Evolutionary conservation across 2,329 filamentous ascomycete species (phyloP).

Genomic region (Exutisphaerella laricina): DNA sequence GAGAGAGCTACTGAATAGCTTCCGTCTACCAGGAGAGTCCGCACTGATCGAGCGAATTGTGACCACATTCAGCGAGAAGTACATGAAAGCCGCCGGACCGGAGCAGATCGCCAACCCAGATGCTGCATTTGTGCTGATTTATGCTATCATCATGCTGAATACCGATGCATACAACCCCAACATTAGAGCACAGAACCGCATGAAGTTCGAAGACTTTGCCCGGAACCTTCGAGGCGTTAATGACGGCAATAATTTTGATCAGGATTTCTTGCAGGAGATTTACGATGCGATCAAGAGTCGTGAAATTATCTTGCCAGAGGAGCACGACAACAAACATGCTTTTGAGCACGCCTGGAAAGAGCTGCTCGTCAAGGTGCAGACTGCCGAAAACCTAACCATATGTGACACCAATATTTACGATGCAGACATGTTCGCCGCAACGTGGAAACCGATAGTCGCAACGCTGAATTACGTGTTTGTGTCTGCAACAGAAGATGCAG

Average conservation of each 20-base stretch:
- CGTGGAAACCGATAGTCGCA: conserved; percentile 90
- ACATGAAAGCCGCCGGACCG: conserved; percentile 63
- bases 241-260: conserved; percentile 73
- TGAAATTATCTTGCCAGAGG: conserved; percentile 94
- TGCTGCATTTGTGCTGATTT: conserved; percentile 82
- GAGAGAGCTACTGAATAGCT: conserved; percentile 78
- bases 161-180: conserved; percentile 97
- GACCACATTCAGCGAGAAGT: conserved; percentile 79
- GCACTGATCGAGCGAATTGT: conserved; percentile 90
- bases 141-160: conserved; percentile 96
- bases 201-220: conserved; percentile 77
- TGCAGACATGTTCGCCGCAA: conserved; percentile 93
- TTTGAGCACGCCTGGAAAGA: conserved; percentile 99
- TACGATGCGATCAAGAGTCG: conserved; percentile 87
- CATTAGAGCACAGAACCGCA: conserved; percentile 69
- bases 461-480: conserved; percentile 98
- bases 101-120: conserved; percentile 79
- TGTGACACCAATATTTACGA: conserved; percentile 94
- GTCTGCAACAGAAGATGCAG: conserved; percentile 93
- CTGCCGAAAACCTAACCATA: conserved; percentile 65
- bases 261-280: conserved; percentile 77
- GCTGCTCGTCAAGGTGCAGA: conserved; percentile 75
- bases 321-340: conserved; percentile 93
- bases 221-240: conserved; percentile 90
- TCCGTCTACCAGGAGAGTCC: conserved; percentile 89